Percentiles rank a stretch among this genome's conserved stretches.
Evolutionary conservation across 306 rosid species (phyloP).

Genomic region (Alnus rubra): DNA sequence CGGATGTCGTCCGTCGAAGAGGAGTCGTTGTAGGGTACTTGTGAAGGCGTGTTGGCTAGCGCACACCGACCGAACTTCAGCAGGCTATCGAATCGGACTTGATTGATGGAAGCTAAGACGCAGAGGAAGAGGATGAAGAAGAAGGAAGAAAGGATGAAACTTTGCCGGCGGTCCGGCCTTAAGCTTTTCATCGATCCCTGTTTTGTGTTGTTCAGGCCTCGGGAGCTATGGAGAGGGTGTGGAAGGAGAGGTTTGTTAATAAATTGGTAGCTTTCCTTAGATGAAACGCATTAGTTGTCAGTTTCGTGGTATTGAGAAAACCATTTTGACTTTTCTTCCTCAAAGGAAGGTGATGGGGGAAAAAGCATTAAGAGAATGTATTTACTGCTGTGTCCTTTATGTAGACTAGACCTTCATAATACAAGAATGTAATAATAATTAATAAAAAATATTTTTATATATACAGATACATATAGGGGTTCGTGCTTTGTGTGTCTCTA

Average conservation of each 20-base stretch:
- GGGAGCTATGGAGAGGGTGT: conserved; percentile 1
- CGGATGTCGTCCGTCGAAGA: conserved; percentile 41
- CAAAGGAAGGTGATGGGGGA: conserved; percentile 8
- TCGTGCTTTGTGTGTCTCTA: too few species aligned
- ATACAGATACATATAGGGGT: too few species aligned
- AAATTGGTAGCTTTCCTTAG: conserved; percentile 44
- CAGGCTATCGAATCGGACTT: conserved; percentile 50
- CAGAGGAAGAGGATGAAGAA: conserved; percentile 65
- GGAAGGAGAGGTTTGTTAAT: conserved; percentile 22
- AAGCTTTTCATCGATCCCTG: conserved; percentile 29
- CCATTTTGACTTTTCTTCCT: conserved; percentile 50
- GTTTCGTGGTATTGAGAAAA: conserved; percentile 48
- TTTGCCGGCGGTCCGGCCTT: conserved; percentile 35
- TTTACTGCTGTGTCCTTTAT: background rate
- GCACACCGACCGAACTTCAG: conserved; percentile 44
- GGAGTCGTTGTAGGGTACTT: background rate
- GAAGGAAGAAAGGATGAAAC: conserved; percentile 52
- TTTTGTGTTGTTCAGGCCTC: conserved; percentile 5
- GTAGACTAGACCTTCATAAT: too few species aligned
- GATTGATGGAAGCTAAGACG: conserved; percentile 66
- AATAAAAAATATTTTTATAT: too few species aligned
- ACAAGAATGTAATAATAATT: too few species aligned
- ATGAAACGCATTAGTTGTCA: conserved; percentile 43
- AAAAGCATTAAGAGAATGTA: background rate
- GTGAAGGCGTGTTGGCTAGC: conserved; percentile 7